Evolutionary conservation across 495 filamentous ascomycete species (phyloP).

Genomic region (Copromyces sp.): DNA sequence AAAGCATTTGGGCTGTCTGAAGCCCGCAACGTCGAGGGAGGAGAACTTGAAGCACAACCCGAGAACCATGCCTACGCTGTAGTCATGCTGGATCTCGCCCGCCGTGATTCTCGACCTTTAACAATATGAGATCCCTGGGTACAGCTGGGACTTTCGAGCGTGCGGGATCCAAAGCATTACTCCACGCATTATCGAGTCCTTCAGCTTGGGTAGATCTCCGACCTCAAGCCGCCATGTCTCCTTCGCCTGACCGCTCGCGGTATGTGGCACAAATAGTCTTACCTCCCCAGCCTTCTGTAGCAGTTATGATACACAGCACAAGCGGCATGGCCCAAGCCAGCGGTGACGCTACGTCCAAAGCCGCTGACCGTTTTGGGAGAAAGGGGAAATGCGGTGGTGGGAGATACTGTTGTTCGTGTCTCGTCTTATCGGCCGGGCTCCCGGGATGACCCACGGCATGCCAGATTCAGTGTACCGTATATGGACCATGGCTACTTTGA

Average conservation of each 20-base stretch:
- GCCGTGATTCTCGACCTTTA: neutral
- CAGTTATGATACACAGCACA: neutral
- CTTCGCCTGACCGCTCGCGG: neutral
- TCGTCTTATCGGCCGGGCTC: neutral
- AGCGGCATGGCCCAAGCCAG: neutral
- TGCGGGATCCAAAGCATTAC: neutral
- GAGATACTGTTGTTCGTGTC: neutral
- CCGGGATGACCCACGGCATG: neutral
- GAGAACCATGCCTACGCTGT: neutral
- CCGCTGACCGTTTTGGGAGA: neutral
- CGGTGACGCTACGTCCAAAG: neutral
- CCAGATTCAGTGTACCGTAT: neutral
- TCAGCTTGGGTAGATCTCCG: neutral
- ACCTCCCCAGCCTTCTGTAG: neutral
- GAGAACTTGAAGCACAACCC: neutral
- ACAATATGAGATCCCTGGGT: neutral
- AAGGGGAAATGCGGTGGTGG: neutral
- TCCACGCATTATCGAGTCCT: neutral
- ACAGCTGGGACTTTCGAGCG: neutral
- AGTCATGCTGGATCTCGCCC: neutral
- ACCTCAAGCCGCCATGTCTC: neutral
- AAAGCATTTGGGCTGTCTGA: neutral
- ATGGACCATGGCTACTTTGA: neutral
- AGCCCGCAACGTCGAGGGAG: neutral
- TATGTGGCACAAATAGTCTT: neutral